These are phyloP conservation scores for Dissophora ornata DNA, from an alignment of 192 early-diverging fungal genomes.

Conservation along the genomic window DNA sequence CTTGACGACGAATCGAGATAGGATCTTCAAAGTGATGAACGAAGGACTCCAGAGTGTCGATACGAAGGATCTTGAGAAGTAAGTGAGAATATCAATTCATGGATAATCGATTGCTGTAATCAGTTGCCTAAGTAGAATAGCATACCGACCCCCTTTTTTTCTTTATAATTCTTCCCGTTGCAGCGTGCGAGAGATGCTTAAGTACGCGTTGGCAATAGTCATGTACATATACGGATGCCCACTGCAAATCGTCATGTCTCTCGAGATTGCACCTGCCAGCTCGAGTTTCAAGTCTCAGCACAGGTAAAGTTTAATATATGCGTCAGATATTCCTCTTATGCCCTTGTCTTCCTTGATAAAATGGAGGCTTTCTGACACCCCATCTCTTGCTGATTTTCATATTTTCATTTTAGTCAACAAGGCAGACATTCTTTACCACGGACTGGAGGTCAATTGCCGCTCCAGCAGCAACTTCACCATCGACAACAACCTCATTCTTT, in stretches of 20 bases:
- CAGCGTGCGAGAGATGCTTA: slow-evolving; percentile 55
- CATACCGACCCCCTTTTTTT: not conserved
- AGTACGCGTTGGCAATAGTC: slow-evolving; percentile 55
- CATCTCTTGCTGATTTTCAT: not conserved
- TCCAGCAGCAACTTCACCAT: slow-evolving; percentile 15
- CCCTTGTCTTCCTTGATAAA: too few relatives aligned
- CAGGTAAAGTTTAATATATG: too few relatives aligned
- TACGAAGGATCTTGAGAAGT: slow-evolving; percentile 23
- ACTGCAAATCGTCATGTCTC: slow-evolving; percentile 32
- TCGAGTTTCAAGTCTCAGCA: not conserved
- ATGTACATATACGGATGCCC: slow-evolving; percentile 59
- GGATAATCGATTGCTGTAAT: not conserved
- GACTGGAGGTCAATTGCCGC: not conserved
- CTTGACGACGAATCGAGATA: slow-evolving; percentile 11
- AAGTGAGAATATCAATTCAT: too few relatives aligned
- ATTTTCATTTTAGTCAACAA: slow-evolving; percentile 4
- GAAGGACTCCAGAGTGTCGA: not conserved
- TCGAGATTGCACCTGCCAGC: slow-evolving; percentile 45
- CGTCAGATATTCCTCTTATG: too few relatives aligned
- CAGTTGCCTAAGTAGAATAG: too few relatives aligned
- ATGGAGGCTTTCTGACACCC: too few relatives aligned
- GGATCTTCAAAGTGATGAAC: slow-evolving; percentile 11
- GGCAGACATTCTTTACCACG: not conserved
- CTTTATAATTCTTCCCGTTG: not conserved
- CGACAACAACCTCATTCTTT: slow-evolving; percentile 24